Evolutionary conservation across 176 grass and related monocot genomes (phyloP).

Genomic region (Aegilops speltoides): DNA sequence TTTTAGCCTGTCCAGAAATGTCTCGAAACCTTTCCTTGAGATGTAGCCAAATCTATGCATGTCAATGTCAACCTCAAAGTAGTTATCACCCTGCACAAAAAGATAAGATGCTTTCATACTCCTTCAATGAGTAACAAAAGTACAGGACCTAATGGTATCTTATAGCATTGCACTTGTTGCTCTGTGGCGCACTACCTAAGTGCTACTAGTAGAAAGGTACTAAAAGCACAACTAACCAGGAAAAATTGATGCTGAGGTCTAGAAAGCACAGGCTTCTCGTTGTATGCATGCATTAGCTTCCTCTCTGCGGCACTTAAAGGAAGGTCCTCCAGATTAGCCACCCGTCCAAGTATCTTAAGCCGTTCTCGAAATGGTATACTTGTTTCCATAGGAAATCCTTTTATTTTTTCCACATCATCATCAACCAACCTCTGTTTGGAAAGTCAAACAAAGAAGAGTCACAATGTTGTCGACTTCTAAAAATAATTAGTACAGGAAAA

Average conservation of each 20-base stretch:
- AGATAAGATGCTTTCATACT: conserved; percentile 8
- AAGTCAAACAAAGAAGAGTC: not conserved
- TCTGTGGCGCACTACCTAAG: not conserved
- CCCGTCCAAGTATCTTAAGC: conserved; percentile 87
- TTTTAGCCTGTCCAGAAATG: conserved; percentile 93
- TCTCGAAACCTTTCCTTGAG: conserved; percentile 92
- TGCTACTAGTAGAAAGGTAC: not conserved
- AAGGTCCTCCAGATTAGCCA: conserved; percentile 94
- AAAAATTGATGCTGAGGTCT: conserved; percentile 95
- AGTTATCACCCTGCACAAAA: conserved; percentile 77
- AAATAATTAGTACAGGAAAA: conserved; percentile 5
- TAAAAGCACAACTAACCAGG: conserved; percentile 53
- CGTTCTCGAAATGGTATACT: conserved; percentile 77
- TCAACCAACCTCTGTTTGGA: conserved; percentile 74
- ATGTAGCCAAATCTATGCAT: conserved; percentile 99
- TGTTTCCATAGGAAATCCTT: conserved; percentile 76
- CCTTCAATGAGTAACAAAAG: not conserved
- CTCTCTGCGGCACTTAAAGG: conserved; percentile 84
- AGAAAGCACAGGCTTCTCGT: conserved; percentile 95
- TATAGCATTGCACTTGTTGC: conserved; percentile 17
- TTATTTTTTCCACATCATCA: conserved; percentile 86
- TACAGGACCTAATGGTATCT: not conserved
- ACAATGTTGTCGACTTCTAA: conserved; percentile 16
- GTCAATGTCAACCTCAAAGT: conserved; percentile 96
- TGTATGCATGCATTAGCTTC: conserved; percentile 96